phyloP scores from a whole-genome alignment of 2,329 filamentous ascomycete species.

The Penicillium sp. region DNA sequence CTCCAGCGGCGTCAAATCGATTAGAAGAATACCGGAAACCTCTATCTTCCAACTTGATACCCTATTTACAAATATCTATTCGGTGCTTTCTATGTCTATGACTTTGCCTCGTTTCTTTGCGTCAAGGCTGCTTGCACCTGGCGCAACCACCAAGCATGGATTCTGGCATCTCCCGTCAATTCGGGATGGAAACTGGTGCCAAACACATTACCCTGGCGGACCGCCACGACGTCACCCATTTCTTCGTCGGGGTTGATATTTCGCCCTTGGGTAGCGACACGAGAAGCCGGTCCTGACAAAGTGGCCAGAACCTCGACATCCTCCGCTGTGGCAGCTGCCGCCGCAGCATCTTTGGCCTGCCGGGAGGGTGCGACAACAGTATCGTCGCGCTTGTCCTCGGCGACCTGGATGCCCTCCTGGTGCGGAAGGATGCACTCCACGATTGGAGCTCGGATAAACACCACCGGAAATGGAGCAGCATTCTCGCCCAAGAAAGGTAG shows the following conservation, averaged over 20 bases:
- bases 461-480: conserved; percentile 60
- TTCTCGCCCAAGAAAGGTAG: conserved; percentile 60
- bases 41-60: conserved; percentile 17
- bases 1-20: conserved; percentile 26
- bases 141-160: conserved; percentile 89
- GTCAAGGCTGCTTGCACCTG: conserved; percentile 53
- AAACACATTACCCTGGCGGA: conserved; percentile 84
- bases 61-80: conserved; percentile 22
- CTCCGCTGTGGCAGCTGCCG: conserved; percentile 41
- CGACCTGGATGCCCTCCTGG: conserved; percentile 46
- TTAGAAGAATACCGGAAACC: conserved; percentile 23
- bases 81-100: conserved; percentile 13
- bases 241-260: conserved; percentile 39
- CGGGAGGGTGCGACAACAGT: conserved; percentile 55
- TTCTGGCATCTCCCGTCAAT: conserved; percentile 76
- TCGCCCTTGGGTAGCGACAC: conserved; percentile 43
- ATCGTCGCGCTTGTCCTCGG: conserved; percentile 44
- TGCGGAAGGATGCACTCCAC: conserved; percentile 71
- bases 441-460: conserved; percentile 92
- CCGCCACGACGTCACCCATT: conserved; percentile 72
- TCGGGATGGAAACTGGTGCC: conserved; percentile 96
- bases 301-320: conserved; percentile 56
- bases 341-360: conserved; percentile 42
- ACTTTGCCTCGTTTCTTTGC: conserved; percentile 22
- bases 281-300: conserved; percentile 49